Conservation (phyloP, 306 rosid species). For the Elaeagnus macrophylla region DNA sequence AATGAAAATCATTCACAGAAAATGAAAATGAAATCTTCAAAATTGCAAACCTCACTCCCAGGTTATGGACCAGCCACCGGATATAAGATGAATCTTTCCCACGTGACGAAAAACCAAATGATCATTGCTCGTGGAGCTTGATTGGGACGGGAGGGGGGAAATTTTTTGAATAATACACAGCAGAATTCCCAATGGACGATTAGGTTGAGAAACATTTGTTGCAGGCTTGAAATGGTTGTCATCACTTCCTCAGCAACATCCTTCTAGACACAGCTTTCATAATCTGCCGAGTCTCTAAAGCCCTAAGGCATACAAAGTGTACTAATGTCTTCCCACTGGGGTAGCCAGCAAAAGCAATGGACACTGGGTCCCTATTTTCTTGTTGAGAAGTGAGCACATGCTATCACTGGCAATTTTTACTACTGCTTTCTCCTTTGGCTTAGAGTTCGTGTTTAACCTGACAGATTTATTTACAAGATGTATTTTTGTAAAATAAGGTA, state of each 20-base stretch:
- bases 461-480: too few relatives aligned
- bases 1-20: not conserved
- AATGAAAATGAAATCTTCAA: not conserved
- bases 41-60: slow-evolving; percentile 1
- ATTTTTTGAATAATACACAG: not conserved
- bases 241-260: slow-evolving; percentile 47
- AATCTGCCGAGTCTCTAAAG: slow-evolving; percentile 44
- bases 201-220: not conserved
- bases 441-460: slow-evolving; percentile 90
- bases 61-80: not conserved
- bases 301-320: slow-evolving; percentile 89
- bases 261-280: slow-evolving; percentile 81
- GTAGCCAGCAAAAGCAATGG: slow-evolving; percentile 83
- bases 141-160: not conserved
- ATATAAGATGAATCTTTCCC: not conserved
- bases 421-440: slow-evolving; percentile 61
- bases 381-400: slow-evolving; percentile 86
- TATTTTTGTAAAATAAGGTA: too few relatives aligned
- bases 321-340: slow-evolving; percentile 89
- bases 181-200: not conserved
- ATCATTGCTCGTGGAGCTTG: not conserved
- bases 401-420: slow-evolving; percentile 80
- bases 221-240: not conserved
- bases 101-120: not conserved
- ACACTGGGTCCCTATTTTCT: slow-evolving; percentile 94